Evolutionary conservation across 1,284 basidiomycete genomes (phyloP), one percentile per base, ranked within the genome.

Genomic region (Pseudomicrostroma phylloplanum): DNA sequence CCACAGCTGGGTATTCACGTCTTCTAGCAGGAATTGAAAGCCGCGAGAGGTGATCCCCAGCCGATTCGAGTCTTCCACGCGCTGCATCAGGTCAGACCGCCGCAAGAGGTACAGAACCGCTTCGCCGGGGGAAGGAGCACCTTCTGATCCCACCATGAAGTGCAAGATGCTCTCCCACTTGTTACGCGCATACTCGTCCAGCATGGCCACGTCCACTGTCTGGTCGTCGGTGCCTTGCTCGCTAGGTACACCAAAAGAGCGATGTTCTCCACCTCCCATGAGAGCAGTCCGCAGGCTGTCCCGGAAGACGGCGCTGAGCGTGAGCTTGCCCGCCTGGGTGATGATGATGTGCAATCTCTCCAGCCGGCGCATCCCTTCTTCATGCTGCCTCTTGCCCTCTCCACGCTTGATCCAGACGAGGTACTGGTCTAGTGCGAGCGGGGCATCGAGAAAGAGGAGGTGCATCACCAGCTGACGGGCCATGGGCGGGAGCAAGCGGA

Each of bases 1-100:
- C 96, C 96, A 99, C n/a, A 98, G 82, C 79, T 99, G 96, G 19
- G 89, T 90, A 76, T 96, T 91, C n/a, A 96, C 89, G 51, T 94
- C 89, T 78, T 96, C 89, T 23, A 99, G 84, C 59, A 99, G 84
- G 78, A 99, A 98, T 76, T 97, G 94, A 79, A 99, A 98, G 11
- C 96, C 96, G 49, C 87, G 84, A 12, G 92, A 96, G 12, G 93
- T 97, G 80, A 99, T 99, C 70, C 85, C 86, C 67, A 63, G 62
- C 21, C 17, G 11, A 19, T 46, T 30, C 23, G 19, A 6, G 23
- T 26, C 15, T n/a, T 42, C 59, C 40, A 39, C 48, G 57, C 54
- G 62, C 55, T 73, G 70, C 90, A 98, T 97, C 64, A 96, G 84
- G n/a, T 89, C 89, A 73, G 91, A 91, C 36, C 87, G 83, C 68